Conservation (phyloP, 371 early-diverging fungal species). For the Syncephalastrum contaminatum region DNA sequence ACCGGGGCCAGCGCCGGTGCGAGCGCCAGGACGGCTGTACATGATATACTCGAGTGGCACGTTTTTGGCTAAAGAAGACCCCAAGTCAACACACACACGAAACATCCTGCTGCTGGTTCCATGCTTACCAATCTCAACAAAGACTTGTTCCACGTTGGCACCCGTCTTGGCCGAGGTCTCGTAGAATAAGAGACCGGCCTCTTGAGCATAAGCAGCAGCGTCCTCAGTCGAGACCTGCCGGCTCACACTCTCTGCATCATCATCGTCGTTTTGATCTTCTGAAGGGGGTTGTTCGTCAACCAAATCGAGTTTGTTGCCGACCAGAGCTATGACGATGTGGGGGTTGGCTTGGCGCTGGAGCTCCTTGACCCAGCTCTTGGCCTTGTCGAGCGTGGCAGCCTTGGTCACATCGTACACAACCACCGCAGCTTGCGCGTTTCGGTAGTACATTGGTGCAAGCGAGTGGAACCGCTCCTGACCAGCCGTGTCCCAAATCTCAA, state of each 20-base stretch:
- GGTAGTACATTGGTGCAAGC: conserved; percentile 99
- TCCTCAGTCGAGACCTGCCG: conserved; percentile 71
- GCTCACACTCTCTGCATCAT: conserved; percentile 24
- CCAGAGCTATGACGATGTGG: conserved; percentile 94
- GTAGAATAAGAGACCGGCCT: conserved; percentile 77
- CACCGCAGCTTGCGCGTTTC: conserved; percentile 95
- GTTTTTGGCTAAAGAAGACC: conserved; percentile 11
- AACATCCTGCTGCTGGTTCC: too few relatives aligned
- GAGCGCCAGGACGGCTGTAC: conserved; percentile 10
- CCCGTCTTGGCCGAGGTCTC: conserved; percentile 91
- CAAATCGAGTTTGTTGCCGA: conserved; percentile 95
- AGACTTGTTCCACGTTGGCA: conserved; percentile 76
- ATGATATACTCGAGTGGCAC: conserved; percentile 20
- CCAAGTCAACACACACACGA: too few relatives aligned
- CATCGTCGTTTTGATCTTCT: conserved; percentile 29
- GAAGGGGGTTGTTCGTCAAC: conserved; percentile 31
- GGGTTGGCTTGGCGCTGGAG: conserved; percentile 94
- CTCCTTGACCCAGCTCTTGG: conserved; percentile 99
- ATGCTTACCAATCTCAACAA: conserved; percentile 49
- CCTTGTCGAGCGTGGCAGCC: conserved; percentile 91
- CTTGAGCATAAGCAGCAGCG: conserved; percentile 80
- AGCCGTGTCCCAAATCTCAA: conserved; percentile 97
- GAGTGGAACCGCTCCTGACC: conserved; percentile 90
- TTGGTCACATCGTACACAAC: conserved; percentile 96
- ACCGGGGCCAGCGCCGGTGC: conserved; percentile 7